Evolutionary conservation across 192 early-diverging fungal species (phyloP).

Genomic region (Podila minutissima): DNA sequence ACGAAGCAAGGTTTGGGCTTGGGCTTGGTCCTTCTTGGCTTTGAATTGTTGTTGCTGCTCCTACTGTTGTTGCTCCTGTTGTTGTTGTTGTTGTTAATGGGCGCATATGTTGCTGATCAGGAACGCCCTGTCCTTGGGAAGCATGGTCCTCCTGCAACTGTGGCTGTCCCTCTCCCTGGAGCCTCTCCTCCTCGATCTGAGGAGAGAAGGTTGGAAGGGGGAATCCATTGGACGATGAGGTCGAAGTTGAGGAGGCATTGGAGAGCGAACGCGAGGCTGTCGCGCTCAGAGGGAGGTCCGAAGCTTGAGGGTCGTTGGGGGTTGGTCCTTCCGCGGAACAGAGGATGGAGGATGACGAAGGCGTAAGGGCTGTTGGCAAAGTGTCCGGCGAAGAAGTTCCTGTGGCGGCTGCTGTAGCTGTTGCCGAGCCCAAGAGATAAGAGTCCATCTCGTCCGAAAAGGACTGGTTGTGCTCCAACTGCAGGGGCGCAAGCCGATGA

Average conservation of each 20-base stretch:
- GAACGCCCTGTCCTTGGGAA: no score
- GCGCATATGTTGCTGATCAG: neutral
- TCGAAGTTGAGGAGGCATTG: neutral
- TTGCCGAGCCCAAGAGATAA: slow-evolving; percentile 1
- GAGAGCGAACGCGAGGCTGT: no score
- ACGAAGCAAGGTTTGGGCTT: slow-evolving; percentile 9
- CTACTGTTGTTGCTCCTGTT: neutral
- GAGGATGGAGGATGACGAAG: no score
- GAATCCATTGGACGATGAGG: slow-evolving; percentile 7
- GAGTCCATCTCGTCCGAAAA: slow-evolving; percentile 22
- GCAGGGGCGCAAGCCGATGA: slow-evolving; percentile 4
- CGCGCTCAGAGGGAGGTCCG: neutral
- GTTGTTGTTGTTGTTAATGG: neutral
- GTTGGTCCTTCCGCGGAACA: neutral
- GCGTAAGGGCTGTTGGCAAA: neutral
- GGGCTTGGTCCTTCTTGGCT: neutral
- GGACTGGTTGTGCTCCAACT: slow-evolving; percentile 11
- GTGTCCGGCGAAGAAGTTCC: neutral
- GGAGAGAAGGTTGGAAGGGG: neutral
- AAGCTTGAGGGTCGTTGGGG: neutral
- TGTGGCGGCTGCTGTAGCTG: neutral
- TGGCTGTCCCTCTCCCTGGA: neutral
- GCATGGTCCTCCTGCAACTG: no score
- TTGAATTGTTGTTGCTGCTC: neutral
- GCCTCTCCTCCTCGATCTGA: no score